Evolutionary conservation across 176 grass and related monocot species (phyloP), one percentile per base, ranked within the genome.

Genomic region (Cenchrus americanus): DNA sequence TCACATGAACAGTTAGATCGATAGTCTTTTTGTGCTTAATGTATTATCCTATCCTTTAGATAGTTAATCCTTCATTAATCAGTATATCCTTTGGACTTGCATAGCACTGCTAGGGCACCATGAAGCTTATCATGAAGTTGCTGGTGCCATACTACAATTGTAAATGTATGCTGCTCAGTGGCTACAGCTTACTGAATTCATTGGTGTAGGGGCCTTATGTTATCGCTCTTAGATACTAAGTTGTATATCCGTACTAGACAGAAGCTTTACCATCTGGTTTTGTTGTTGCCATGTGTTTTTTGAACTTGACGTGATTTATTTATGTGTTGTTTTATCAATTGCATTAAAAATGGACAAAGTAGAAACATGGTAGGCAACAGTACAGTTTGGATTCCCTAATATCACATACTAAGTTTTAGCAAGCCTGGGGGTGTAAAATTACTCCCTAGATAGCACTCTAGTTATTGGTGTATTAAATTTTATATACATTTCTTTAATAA

Each of bases 381-480:
- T 77, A 62, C 17, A 24, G 70, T 88, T 42, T 78, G 64, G 51
- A 78, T 62, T 51, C 12, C 30, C 6, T 62, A 70, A n/a, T 61
- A 52, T 51, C 5, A 8, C 53, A 10, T 12, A 15, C 15, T 42
- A 69, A 30, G 43, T 79, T 80, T 15, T 14, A 80, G 14, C 15
- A 75, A 80, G n/a, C n/a, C 42, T 26, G 19, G 34, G 34, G 6
- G 5, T 75, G 5, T 14, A 51, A 43, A 44, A 83, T 22, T 71
- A 71, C 10, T 54, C 14, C 44, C 23, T 78, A 13, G 18, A 14
- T 47, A 70, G 26, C 13, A 27, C 19, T 77, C 32, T 19, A 71
- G 11, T 62, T 51, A 61, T 17, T 23, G 52, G 5, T 61, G 18
- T 12, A 15, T 55, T 78, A 47, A 72, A 59, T 12, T 11, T n/a